phyloP scores from a whole-genome alignment of 768 basidiomycete species.

The Trametes cinnabarina region DNA sequence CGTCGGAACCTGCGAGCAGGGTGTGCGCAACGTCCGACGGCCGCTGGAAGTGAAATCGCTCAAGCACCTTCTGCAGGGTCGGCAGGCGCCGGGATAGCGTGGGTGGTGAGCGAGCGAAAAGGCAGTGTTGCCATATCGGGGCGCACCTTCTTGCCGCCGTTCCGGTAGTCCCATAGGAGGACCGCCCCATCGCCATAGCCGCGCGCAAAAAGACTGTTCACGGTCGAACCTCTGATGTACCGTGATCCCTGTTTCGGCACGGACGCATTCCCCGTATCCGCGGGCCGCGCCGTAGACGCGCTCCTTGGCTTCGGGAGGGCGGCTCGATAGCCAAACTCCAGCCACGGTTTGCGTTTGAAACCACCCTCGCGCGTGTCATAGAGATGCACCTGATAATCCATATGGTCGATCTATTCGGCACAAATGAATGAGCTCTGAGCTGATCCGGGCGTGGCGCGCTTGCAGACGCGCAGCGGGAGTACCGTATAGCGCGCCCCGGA shows the following conservation, averaged over 20 bases:
- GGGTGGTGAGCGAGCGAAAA: neutral
- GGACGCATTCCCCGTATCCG: neutral
- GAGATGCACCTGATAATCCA: constrained; percentile 48
- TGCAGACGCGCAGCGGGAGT: neutral
- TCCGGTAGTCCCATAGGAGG: constrained; percentile 51
- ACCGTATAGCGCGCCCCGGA: constrained; percentile 12
- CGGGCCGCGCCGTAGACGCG: neutral
- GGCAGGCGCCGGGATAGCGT: constrained; percentile 1
- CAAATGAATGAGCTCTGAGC: neutral
- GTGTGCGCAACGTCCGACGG: constrained; percentile 40
- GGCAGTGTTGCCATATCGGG: constrained; percentile 12
- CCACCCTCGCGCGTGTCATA: constrained; percentile 44
- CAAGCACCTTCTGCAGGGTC: constrained; percentile 35
- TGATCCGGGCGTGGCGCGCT: constrained; percentile 3
- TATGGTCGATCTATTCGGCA: constrained; percentile 42
- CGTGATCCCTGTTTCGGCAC: constrained; percentile 17
- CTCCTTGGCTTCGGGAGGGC: constrained; percentile 18
- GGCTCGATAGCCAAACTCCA: constrained; percentile 44
- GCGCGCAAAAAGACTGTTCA: constrained; percentile 43
- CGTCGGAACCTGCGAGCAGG: constrained; percentile 37
- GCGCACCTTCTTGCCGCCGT: constrained; percentile 38
- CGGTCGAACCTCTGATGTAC: constrained; percentile 40
- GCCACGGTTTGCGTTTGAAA: constrained; percentile 40
- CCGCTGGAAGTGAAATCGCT: constrained; percentile 32
- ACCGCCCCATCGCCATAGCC: constrained; percentile 42